Percentiles rank a stretch among this genome's conserved stretches.
Conservation (phyloP, 2,329 filamentous ascomycete genomes). For the Claviceps citrina region DNA sequence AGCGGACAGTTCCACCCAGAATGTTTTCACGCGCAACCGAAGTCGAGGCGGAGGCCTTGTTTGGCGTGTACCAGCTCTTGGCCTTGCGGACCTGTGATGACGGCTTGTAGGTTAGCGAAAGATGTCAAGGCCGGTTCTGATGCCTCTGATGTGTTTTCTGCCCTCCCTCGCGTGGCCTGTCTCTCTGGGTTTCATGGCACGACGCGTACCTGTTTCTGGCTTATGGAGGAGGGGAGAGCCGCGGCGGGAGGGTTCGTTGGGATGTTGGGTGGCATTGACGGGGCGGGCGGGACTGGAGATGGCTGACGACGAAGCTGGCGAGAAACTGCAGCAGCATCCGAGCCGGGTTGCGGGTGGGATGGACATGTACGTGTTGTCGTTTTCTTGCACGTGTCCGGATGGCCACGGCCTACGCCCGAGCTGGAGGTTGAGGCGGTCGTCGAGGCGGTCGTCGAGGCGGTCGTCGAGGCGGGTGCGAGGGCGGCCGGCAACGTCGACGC, state of each 20-base stretch:
- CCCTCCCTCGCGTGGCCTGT: no score
- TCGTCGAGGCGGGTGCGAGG: no score
- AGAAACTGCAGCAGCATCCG: neutral
- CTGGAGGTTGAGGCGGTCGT: neutral
- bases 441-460: neutral
- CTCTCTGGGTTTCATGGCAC: neutral
- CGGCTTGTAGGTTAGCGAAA: conserved; percentile 1
- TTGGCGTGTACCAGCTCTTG: conserved; percentile 44
- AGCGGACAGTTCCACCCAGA: conserved; percentile 36
- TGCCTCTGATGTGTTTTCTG: no score
- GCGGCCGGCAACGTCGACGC: neutral
- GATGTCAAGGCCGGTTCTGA: neutral
- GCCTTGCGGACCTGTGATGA: conserved; percentile 33
- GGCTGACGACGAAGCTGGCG: neutral
- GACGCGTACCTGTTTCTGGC: conserved; percentile 8
- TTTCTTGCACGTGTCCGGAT: neutral
- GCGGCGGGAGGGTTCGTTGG: neutral
- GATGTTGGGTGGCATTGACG: conserved; percentile 3
- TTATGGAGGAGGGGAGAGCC: neutral
- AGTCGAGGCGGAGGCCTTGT: conserved; percentile 44
- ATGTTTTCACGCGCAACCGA: conserved; percentile 47
- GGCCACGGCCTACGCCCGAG: neutral
- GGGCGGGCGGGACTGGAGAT: neutral
- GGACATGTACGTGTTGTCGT: neutral
- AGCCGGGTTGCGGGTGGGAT: neutral